Evolutionary conservation across 345 rosid genomes (phyloP).

Genomic region (Bruguiera parviflora): DNA sequence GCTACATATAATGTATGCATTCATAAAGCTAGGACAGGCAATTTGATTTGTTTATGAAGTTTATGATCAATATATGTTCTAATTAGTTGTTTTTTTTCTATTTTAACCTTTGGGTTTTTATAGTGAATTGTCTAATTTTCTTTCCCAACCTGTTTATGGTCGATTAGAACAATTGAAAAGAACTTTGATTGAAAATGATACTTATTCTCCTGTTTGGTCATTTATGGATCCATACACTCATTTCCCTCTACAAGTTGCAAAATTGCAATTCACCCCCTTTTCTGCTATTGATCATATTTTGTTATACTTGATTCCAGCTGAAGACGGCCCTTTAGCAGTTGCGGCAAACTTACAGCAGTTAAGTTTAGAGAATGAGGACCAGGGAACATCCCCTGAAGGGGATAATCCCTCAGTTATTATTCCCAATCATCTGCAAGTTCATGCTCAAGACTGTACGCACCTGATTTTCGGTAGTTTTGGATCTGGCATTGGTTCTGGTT

Average conservation of each 20-base stretch:
- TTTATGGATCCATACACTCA: no score
- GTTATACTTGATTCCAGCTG: conserved; percentile 43
- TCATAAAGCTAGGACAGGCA: background rate
- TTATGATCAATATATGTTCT: background rate
- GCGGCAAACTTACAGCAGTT: conserved; percentile 55
- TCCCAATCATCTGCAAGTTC: conserved; percentile 89
- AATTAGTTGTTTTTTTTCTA: background rate
- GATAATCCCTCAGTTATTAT: conserved; percentile 76
- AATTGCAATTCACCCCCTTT: background rate
- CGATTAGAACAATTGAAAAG: no score
- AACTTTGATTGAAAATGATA: no score
- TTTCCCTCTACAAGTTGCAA: background rate
- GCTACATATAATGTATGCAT: background rate
- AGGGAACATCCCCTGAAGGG: conserved; percentile 48
- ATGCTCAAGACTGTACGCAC: conserved; percentile 75
- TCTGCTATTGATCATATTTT: conserved; percentile 6
- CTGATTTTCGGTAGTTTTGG: conserved; percentile 98
- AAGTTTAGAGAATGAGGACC: conserved; percentile 53
- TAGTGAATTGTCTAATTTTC: background rate
- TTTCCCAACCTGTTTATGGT: no score
- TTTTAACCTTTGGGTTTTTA: background rate
- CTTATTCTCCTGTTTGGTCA: no score
- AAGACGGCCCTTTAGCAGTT: conserved; percentile 50
- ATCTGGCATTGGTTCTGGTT: conserved; percentile 44
- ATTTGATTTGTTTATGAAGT: background rate